Base-by-base conservation (phyloP, 2,329 filamentous ascomycete species). In the Verticillium longisporum region DNA sequence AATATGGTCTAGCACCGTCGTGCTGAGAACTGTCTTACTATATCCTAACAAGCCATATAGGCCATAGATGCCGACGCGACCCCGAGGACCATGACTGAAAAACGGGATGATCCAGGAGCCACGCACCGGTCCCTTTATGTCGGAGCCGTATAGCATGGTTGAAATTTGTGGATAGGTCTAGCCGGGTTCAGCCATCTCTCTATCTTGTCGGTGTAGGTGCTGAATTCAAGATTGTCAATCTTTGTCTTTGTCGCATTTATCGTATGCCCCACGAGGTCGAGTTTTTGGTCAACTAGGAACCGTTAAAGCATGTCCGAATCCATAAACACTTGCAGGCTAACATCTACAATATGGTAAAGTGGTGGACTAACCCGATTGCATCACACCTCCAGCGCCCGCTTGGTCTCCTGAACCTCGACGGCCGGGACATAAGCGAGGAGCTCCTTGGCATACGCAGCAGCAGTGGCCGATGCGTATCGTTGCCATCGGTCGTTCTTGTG, bases 401-500 rank as follows among this genome's bases (percentile, higher is more conserved):
- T 45, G 14, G 56, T 57, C 34, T 57, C 18, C 56, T 41, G 34
- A 4, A 57, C 56, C 14, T 57, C 56, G 1, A 32, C 53, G 6
- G 53, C 18, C 21, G 53, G 53, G 7, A 55, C 53, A 10, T 55
- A 32, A 3, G 31, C 31, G 13, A 62, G 21, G 34, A 62, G 58
- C 36, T 62, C 61, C 60, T 66, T 68, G 4, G 66, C 62, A 58
- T 62, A 70, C 10, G 65, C 68, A 1, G 69, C 67, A 0, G 68
- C 65, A 1, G 63, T 66, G 13, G 63, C 59, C 6, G 68, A 63
- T 7, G 67, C 61, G 58, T 69, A 69, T 14, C 59, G 21, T 55
- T 69, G 68, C 68, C 66, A 71, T 31, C 13, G 33, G 9, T 68
- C 62, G 58, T 67, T 68, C 53, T 71, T 71, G 53, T 71, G 66